These are phyloP conservation scores for Biscogniauxia marginata DNA, from an alignment of 2,329 filamentous ascomycete species.

Conservation along the genomic window DNA sequence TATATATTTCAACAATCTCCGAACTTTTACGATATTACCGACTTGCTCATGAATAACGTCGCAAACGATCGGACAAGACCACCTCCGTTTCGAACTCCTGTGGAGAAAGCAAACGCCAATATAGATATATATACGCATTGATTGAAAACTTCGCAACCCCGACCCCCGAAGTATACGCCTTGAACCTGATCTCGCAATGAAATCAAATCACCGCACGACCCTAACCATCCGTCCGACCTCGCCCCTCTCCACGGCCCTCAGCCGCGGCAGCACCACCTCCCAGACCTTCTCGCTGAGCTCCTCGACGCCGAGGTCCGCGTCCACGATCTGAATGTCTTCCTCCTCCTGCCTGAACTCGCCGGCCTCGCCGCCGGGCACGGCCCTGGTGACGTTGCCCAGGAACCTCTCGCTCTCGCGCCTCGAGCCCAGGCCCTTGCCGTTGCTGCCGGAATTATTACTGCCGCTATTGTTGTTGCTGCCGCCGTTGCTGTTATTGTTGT, in stretches of 20 bases:
- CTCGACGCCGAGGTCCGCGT: conserved; percentile 54
- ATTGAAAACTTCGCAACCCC: too few relatives aligned
- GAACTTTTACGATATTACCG: too few relatives aligned
- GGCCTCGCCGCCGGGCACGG: conserved; percentile 26
- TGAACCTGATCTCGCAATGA: too few relatives aligned
- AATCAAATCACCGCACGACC: conserved; percentile 36
- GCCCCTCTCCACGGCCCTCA: conserved; percentile 50
- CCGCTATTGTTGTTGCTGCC: conserved; percentile 15
- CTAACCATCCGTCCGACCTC: conserved; percentile 47
- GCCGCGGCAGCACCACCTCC: conserved; percentile 45
- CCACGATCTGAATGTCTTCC: conserved; percentile 53
- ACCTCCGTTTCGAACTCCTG: too few relatives aligned
- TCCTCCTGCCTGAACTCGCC: conserved; percentile 47
- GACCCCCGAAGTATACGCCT: too few relatives aligned
- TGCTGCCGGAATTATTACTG: conserved; percentile 4
- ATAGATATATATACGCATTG: too few relatives aligned
- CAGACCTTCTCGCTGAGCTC: conserved; percentile 58
- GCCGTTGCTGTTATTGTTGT: conserved; percentile 7
- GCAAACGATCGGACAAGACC: too few relatives aligned
- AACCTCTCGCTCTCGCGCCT: conserved; percentile 15
- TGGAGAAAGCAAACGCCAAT: too few relatives aligned
- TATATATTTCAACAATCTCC: too few relatives aligned
- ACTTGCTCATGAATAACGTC: too few relatives aligned
- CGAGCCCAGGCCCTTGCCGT: not conserved
- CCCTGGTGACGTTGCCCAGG: conserved; percentile 18